A percentile compares a stretch with the other conserved stretches of the same genome.
Conservation (phyloP, 345 rosid genomes). For the Syzygium oleosum region DNA sequence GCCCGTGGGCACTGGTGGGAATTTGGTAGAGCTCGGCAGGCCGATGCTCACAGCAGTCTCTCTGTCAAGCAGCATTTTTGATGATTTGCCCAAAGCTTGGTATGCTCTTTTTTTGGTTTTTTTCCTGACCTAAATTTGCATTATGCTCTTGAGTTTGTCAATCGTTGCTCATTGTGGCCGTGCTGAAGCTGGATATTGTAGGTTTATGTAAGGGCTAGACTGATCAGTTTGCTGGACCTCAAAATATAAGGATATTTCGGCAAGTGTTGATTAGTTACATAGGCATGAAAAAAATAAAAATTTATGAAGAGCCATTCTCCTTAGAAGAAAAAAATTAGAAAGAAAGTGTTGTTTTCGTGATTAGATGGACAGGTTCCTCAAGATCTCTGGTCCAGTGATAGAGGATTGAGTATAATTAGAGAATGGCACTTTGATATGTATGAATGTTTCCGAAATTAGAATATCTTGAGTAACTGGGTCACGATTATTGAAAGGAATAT, state of each 20-base stretch:
- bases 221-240: neutral
- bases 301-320: neutral
- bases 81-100: slow-evolving; percentile 84
- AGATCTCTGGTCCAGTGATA: neutral
- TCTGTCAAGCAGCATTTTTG: slow-evolving; percentile 39
- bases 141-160: neutral
- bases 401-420: neutral
- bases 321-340: neutral
- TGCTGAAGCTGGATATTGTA: neutral
- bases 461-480: neutral
- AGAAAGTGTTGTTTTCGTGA: neutral
- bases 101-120: slow-evolving; percentile 17
- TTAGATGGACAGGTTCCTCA: neutral
- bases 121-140: neutral
- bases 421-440: neutral
- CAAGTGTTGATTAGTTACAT: neutral
- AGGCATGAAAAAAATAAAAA: neutral
- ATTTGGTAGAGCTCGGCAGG: slow-evolving; percentile 57
- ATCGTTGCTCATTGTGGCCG: neutral
- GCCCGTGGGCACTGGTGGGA: slow-evolving; percentile 16
- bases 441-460: neutral
- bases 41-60: slow-evolving; percentile 75
- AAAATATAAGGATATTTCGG: neutral
- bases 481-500: neutral
- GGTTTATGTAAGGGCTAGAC: neutral